A percentile compares a stretch with the other conserved stretches of the same genome.
Evolutionary conservation across 108 stramenopile species (phyloP).

Genomic region (Conticribra weissflogii): DNA sequence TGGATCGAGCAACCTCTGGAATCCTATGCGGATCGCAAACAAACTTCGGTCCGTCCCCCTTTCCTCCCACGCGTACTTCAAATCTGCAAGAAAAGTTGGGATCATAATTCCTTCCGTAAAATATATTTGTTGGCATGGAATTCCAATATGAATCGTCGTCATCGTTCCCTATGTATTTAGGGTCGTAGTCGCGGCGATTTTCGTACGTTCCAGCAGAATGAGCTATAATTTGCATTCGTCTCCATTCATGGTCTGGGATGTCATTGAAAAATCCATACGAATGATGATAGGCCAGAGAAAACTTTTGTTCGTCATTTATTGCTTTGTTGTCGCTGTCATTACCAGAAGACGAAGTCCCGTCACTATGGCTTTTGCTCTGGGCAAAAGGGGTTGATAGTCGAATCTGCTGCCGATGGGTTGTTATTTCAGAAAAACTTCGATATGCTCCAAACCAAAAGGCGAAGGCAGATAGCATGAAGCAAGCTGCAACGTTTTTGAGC

Average conservation of each 20-base stretch:
- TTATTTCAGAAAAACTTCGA: neutral
- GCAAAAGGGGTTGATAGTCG: no score
- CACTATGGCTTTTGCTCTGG: neutral
- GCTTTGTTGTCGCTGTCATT: neutral
- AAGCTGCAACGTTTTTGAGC: no score
- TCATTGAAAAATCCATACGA: neutral
- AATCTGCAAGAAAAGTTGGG: constrained; percentile 44
- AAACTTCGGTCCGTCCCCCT: constrained; percentile 43
- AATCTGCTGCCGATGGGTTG: no score
- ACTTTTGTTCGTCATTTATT: neutral
- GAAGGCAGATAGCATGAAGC: neutral
- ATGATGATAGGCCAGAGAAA: neutral
- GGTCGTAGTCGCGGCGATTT: neutral
- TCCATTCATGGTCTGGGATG: neutral
- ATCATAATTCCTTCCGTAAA: constrained; percentile 40
- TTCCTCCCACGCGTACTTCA: constrained; percentile 23
- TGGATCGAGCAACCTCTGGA: neutral
- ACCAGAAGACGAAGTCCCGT: neutral
- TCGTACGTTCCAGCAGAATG: neutral
- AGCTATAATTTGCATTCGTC: neutral
- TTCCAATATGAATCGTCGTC: neutral
- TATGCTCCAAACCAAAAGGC: neutral
- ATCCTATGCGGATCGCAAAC: constrained; percentile 47
- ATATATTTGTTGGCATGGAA: neutral
- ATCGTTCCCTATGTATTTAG: neutral